A percentile compares a stretch with the other conserved stretches of the same genome.
Evolutionary conservation across 78 protist genomes (phyloP).

Genomic region (Speleostelium caveatum): DNA sequence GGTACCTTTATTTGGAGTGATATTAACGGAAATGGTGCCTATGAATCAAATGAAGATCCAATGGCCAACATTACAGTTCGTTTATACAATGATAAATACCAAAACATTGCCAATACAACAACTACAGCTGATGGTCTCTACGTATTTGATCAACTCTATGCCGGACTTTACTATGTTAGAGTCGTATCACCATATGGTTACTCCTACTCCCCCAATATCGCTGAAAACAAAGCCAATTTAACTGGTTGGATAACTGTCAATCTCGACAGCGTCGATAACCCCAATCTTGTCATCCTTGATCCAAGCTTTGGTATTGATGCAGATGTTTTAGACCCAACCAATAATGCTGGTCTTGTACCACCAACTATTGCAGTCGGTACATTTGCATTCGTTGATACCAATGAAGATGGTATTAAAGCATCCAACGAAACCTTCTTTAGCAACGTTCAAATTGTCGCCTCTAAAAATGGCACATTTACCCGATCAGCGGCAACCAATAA

Average conservation of each 20-base stretch:
- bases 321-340: not conserved
- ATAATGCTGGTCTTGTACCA: conserved; percentile 31
- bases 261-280: not conserved
- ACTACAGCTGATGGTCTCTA: conserved; percentile 42
- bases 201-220: not conserved
- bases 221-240: conserved; percentile 17
- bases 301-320: not conserved
- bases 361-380: conserved; percentile 26
- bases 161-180: not conserved
- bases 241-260: not conserved
- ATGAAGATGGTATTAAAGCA: conserved; percentile 15
- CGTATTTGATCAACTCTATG: not conserved
- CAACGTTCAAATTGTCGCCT: not conserved
- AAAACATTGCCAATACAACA: not conserved
- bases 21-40: conserved; percentile 34
- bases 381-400: conserved; percentile 15
- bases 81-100: not conserved
- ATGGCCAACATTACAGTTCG: not conserved
- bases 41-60: conserved; percentile 36
- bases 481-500: not conserved
- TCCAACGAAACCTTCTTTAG: not conserved
- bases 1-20: conserved; percentile 39
- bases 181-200: not conserved
- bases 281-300: not conserved
- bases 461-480: not conserved